A percentile compares a stretch with the other conserved stretches of the same genome.
Conservation (phyloP, 2,329 filamentous ascomycete species). For the Claviceps lovelessii region DNA sequence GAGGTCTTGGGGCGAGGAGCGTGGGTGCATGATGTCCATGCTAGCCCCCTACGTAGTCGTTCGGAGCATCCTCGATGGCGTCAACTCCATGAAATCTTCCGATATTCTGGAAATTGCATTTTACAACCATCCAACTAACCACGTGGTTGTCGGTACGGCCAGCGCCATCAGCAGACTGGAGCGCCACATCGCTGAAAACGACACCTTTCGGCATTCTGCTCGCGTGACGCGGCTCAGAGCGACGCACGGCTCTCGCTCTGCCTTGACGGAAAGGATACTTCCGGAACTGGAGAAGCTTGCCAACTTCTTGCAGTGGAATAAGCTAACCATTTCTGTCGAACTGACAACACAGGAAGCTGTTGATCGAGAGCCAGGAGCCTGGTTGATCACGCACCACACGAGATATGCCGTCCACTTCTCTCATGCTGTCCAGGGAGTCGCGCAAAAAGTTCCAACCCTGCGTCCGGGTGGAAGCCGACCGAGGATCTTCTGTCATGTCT, state of each 20-base stretch:
- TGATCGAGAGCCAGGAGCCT: neutral
- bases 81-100: neutral
- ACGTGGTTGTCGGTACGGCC: neutral
- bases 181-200: neutral
- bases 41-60: neutral
- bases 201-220: constrained; percentile 9
- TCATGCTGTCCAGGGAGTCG: constrained; percentile 26
- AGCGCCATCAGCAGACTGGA: constrained; percentile 17
- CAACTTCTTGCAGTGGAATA: constrained; percentile 1
- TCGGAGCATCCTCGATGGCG: neutral
- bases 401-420: constrained; percentile 29
- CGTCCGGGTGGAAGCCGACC: constrained; percentile 27
- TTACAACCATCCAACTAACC: neutral
- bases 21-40: constrained; percentile 25
- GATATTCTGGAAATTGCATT: constrained; percentile 7
- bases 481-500: constrained; percentile 19
- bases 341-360: neutral
- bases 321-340: constrained; percentile 5
- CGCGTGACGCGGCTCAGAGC: constrained; percentile 25
- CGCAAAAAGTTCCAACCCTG: constrained; percentile 12
- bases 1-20: constrained; percentile 21
- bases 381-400: constrained; percentile 22
- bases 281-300: constrained; percentile 13
- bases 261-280: constrained; percentile 23
- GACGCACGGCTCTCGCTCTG: constrained; percentile 33